phyloP scores from a whole-genome alignment of 768 basidiomycete species.

The Macrocybe gigantea region DNA sequence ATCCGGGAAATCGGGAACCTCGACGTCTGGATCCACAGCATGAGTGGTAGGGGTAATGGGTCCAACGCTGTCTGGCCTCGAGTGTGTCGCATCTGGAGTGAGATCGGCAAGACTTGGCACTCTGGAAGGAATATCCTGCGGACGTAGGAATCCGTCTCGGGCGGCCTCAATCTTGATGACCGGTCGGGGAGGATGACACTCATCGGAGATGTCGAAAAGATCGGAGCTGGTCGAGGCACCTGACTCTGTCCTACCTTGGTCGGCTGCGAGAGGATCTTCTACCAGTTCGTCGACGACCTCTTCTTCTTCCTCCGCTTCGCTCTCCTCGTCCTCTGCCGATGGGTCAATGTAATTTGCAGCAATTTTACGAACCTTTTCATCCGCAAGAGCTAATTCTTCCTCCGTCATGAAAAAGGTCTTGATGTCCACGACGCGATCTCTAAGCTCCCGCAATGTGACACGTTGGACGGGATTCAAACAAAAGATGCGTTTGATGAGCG shows the following conservation, averaged over 20 bases:
- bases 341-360: slow-evolving; percentile 8
- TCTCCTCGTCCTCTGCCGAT: slow-evolving; percentile 1
- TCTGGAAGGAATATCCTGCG: no score
- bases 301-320: slow-evolving; percentile 1
- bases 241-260: slow-evolving; percentile 4
- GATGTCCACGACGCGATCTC: slow-evolving; percentile 46
- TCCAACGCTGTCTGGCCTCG: slow-evolving; percentile 34
- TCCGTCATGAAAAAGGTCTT: slow-evolving; percentile 58
- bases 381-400: slow-evolving; percentile 32
- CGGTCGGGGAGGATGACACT: slow-evolving; percentile 15
- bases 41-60: slow-evolving; percentile 44
- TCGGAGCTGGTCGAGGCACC: slow-evolving; percentile 22
- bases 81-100: slow-evolving; percentile 19
- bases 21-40: slow-evolving; percentile 33
- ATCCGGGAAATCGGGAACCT: slow-evolving; percentile 36
- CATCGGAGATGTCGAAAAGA: slow-evolving; percentile 27
- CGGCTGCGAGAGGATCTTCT: background rate
- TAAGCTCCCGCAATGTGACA: slow-evolving; percentile 58
- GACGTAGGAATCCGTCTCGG: no score
- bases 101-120: background rate
- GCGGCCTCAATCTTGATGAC: no score
- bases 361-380: slow-evolving; percentile 15
- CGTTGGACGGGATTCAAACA: slow-evolving; percentile 55
- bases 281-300: background rate
- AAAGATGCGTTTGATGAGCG: slow-evolving; percentile 69